Evolutionary conservation across 1,139 yeast species (phyloP).

Genomic region (Nadsonia starkeyi-henricii): DNA sequence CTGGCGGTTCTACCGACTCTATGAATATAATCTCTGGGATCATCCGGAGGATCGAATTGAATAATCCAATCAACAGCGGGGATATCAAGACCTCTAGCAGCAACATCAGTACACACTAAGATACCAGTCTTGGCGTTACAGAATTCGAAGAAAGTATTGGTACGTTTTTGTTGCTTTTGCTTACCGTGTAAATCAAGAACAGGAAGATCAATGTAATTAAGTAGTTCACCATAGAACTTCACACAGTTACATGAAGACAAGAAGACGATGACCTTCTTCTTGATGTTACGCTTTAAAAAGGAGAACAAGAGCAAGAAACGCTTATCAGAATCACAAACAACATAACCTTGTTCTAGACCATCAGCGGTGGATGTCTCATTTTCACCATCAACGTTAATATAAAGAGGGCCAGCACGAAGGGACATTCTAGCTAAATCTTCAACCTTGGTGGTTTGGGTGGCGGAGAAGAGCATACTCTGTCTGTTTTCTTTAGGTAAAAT

Average conservation of each 20-base stretch:
- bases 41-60: constrained; percentile 98
- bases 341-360: constrained; percentile 96
- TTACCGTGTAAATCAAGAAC: constrained; percentile 94
- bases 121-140: constrained; percentile 94
- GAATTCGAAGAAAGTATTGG: constrained; percentile 94
- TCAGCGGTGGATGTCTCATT: constrained; percentile 78
- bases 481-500: constrained; percentile 88
- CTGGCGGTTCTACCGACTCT: constrained; percentile 98
- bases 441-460: constrained; percentile 97
- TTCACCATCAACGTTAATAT: constrained; percentile 84
- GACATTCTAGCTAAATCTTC: constrained; percentile 97
- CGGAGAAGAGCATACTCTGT: constrained; percentile 94
- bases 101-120: constrained; percentile 90
- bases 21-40: constrained; percentile 95
- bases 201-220: constrained; percentile 91
- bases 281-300: constrained; percentile 74
- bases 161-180: constrained; percentile 95
- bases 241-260: constrained; percentile 94
- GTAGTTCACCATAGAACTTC: constrained; percentile 83
- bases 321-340: constrained; percentile 91
- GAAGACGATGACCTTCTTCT: constrained; percentile 86
- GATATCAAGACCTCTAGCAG: constrained; percentile 95
- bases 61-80: constrained; percentile 97
- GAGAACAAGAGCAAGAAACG: constrained; percentile 82
- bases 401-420: constrained; percentile 85